These are phyloP conservation scores for Tricholoma flavovirens DNA, from an alignment of 768 basidiomycete species.

Conservation along the genomic window DNA sequence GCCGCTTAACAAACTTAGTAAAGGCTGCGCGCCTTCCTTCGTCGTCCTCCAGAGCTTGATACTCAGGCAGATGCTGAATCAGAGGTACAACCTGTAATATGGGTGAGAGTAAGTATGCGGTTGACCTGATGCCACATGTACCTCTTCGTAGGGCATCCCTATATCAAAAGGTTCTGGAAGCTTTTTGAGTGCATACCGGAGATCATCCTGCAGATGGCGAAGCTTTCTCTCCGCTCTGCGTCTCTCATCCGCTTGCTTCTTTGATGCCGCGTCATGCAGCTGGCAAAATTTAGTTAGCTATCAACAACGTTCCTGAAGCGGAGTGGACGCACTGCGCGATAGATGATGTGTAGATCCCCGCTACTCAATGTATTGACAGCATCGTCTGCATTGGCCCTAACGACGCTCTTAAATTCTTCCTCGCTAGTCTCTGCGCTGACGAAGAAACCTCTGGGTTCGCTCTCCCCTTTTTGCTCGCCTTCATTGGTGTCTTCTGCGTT, in stretches of 20 bases:
- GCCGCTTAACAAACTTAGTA: constrained; percentile 81
- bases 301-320: background rate
- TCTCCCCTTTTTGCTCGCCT: constrained; percentile 14
- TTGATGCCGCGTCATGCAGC: constrained; percentile 67
- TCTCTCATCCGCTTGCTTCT: constrained; percentile 81
- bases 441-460: constrained; percentile 29
- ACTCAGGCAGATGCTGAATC: constrained; percentile 82
- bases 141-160: constrained; percentile 72
- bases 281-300: constrained; percentile 24
- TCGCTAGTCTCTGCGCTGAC: constrained; percentile 56
- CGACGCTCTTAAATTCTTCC: constrained; percentile 53
- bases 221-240: constrained; percentile 78
- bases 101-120: background rate
- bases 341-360: constrained; percentile 55
- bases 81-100: constrained; percentile 56
- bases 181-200: constrained; percentile 93
- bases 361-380: constrained; percentile 40
- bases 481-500: constrained; percentile 12
- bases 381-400: constrained; percentile 53
- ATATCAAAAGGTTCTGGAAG: constrained; percentile 78
- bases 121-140: constrained; percentile 20
- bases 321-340: constrained; percentile 47
- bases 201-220: constrained; percentile 88
- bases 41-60: constrained; percentile 83
- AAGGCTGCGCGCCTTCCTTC: constrained; percentile 78